Base-by-base conservation (phyloP, 495 filamentous ascomycete genomes). In the Hypomontagnella submonticulosa region DNA sequence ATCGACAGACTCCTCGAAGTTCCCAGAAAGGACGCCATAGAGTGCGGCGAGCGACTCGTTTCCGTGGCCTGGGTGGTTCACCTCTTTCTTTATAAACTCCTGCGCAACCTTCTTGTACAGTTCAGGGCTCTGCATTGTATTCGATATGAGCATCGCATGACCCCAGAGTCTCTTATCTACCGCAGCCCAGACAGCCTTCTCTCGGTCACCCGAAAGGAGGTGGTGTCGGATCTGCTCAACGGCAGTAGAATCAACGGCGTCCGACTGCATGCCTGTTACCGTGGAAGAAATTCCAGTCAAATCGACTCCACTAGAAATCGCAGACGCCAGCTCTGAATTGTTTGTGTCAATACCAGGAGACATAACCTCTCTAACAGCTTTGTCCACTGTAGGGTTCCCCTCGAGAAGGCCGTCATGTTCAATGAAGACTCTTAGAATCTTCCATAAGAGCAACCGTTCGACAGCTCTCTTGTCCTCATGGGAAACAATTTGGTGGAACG, bases 91-190 rank as follows among this genome's bases (percentile, higher is more conserved):
- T 11, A 98, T 89, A 71, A 98, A 99, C 63, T 98, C 92, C 67
- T 96, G 92, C 1, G 91, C 87, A 15, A 98, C 93, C 69, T 96
- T 91, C 73, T 92, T 97, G 86, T 92, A 97, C 4, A 88, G 73
- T 9, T 83, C 80, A 4, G 79, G 78, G 0, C 78, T 81, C 12
- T 69, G 63, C 16, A 94, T 84, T 1, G 94, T 94, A 33, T 90
- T 92, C 13, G 96, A 87, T 41, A 99, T 87, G 36, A 98, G 84
- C 82, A 99, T 88, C 7, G 96, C 96, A 77, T 99, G 96, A 9
- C 90, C 94, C 96, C 96, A 99, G 3, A 98, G 79, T 36, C 92
- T 87, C 72, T 90, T 89, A 71, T 99, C 96, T n/a, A 91, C 93
- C 5, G 96, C 96, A 57, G 87, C 81, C 95, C 95, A 98, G 9